These are phyloP conservation scores for Myxozyma monticola DNA, from an alignment of 805 yeast genomes.

Conservation along the genomic window DNA sequence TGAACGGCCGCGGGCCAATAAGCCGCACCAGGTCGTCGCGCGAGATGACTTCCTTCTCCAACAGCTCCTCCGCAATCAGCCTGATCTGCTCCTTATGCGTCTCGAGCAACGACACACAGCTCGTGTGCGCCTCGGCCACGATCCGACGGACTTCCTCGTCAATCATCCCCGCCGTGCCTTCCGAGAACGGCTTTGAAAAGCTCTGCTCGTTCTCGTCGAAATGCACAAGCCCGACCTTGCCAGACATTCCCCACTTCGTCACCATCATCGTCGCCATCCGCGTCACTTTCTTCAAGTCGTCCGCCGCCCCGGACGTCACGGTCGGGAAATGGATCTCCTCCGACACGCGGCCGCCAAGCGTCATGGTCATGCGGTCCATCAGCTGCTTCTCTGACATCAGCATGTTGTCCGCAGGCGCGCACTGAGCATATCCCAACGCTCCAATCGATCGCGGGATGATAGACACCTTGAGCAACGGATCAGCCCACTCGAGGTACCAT, in stretches of 20 bases:
- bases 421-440: constrained; percentile 96
- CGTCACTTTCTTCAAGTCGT: constrained; percentile 95
- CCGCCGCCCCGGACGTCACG: constrained; percentile 96
- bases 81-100: constrained; percentile 77
- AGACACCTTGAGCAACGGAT: constrained; percentile 91
- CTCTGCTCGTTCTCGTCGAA: constrained; percentile 71
- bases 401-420: constrained; percentile 89
- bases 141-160: constrained; percentile 82
- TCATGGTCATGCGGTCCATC: constrained; percentile 90
- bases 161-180: constrained; percentile 75
- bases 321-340: constrained; percentile 89
- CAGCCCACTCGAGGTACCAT: constrained; percentile 89
- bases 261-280: constrained; percentile 94
- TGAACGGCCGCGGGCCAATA: constrained; percentile 89
- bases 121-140: constrained; percentile 69
- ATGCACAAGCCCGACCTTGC: constrained; percentile 77
- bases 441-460: constrained; percentile 97
- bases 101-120: constrained; percentile 65
- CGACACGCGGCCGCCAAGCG: constrained; percentile 94
- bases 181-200: constrained; percentile 84
- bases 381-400: constrained; percentile 75
- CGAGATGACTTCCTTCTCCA: constrained; percentile 84
- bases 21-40: constrained; percentile 90
- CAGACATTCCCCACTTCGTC: constrained; percentile 85
- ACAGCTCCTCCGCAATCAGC: constrained; percentile 80